phyloP scores from a whole-genome alignment of 169 alveolate species.

The Eimeria falciformis region DNA sequence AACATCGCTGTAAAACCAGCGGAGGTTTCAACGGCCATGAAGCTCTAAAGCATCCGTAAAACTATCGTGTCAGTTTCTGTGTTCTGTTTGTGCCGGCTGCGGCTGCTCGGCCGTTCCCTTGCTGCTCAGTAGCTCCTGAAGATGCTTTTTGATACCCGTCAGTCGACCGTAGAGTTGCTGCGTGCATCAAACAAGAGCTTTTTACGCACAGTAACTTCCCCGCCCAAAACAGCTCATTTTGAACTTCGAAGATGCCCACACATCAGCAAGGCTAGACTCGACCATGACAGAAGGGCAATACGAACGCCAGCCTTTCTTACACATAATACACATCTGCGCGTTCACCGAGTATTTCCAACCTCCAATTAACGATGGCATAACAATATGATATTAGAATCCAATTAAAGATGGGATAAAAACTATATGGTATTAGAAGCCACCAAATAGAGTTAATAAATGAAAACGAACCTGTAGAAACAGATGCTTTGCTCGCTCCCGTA shows the following conservation, averaged over 20 bases:
- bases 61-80: too few species aligned
- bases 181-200: too few species aligned
- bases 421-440: background rate
- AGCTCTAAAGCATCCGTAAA: background rate
- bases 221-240: too few species aligned
- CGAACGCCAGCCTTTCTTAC: too few species aligned
- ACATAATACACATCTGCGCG: too few species aligned
- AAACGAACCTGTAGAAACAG: conserved; percentile 62
- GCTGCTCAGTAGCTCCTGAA: conserved; percentile 43
- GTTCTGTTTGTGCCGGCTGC: conserved; percentile 23
- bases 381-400: background rate
- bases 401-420: background rate
- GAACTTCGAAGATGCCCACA: too few species aligned
- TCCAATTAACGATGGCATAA: too few species aligned
- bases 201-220: too few species aligned
- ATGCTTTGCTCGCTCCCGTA: conserved; percentile 66
- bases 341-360: too few species aligned
- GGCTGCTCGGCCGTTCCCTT: conserved; percentile 21
- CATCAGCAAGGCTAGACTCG: too few species aligned
- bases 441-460: background rate
- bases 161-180: conserved; percentile 70
- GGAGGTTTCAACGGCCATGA: background rate
- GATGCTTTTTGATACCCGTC: conserved; percentile 48
- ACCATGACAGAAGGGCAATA: too few species aligned
- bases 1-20: background rate